Evolutionary conservation across 495 filamentous ascomycete genomes (phyloP).

Genomic region (Aspergillus egyptiacus): DNA sequence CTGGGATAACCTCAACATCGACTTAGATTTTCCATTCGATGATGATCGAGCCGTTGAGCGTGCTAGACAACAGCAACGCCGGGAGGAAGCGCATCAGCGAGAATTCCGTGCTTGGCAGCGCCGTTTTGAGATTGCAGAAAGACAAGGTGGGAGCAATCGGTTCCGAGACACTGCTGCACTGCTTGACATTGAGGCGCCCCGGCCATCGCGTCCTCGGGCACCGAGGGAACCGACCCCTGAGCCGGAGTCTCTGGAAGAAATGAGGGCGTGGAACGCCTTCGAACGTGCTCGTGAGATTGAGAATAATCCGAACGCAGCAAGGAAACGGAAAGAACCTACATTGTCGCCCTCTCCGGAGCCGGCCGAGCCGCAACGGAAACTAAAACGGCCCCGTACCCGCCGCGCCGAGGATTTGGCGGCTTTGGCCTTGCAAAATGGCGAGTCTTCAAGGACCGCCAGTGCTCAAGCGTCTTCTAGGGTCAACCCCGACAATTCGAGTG

Average conservation of each 20-base stretch:
- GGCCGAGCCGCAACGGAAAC: slow-evolving; percentile 61
- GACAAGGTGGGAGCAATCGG: slow-evolving; percentile 65
- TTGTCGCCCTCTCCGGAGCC: slow-evolving; percentile 62
- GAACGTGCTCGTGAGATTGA: slow-evolving; percentile 74
- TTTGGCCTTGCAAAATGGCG: slow-evolving; percentile 39
- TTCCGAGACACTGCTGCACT: slow-evolving; percentile 59
- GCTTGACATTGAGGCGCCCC: slow-evolving; percentile 42
- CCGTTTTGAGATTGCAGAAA: slow-evolving; percentile 70
- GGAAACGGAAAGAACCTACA: slow-evolving; percentile 78
- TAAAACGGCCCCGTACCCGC: slow-evolving; percentile 78
- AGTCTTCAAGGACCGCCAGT: slow-evolving; percentile 37
- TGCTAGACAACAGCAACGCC: slow-evolving; percentile 48
- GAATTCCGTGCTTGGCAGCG: slow-evolving; percentile 74
- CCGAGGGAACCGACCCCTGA: slow-evolving; percentile 46
- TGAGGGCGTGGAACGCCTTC: slow-evolving; percentile 81
- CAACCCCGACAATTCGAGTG: slow-evolving; percentile 31
- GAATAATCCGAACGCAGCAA: slow-evolving; percentile 40
- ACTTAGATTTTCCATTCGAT: slow-evolving; percentile 86
- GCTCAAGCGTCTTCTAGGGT: slow-evolving; percentile 25
- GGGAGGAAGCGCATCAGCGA: slow-evolving; percentile 54
- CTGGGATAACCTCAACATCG: slow-evolving; percentile 61
- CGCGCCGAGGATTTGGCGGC: slow-evolving; percentile 45
- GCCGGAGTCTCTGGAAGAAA: slow-evolving; percentile 70
- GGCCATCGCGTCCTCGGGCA: slow-evolving; percentile 41
- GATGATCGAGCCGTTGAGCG: slow-evolving; percentile 54